phyloP scores from a whole-genome alignment of 2,329 filamentous ascomycete genomes.

The Botrytis hyacinthi region DNA sequence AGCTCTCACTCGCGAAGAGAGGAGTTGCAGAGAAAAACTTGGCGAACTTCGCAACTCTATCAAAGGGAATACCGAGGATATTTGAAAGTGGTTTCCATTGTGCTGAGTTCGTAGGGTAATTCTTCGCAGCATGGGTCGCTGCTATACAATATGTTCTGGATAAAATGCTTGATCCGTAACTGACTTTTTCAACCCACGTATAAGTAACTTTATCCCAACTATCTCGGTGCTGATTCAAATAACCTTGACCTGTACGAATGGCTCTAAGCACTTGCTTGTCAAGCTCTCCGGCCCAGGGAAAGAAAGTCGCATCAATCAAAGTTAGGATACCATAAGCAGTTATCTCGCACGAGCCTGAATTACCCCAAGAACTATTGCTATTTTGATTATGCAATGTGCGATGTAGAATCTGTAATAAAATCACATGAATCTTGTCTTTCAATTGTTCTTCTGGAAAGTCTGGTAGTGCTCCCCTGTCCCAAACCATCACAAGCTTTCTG shows the following conservation, averaged over 20 bases:
- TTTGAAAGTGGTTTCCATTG: neutral
- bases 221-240: neutral
- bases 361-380: constrained; percentile 2
- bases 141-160: constrained; percentile 7
- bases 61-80: neutral
- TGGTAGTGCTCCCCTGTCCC: neutral
- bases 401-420: neutral
- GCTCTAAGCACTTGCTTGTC: neutral
- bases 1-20: neutral
- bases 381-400: neutral
- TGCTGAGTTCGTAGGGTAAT: neutral
- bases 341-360: neutral
- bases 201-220: neutral
- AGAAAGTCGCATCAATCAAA: neutral
- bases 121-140: neutral
- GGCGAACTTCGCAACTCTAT: neutral
- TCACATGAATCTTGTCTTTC: neutral
- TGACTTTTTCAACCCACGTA: constrained; percentile 7
- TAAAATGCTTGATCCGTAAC: constrained; percentile 2
- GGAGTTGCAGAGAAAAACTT: constrained; percentile 3
- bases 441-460: neutral
- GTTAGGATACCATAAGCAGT: constrained; percentile 2
- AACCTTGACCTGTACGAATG: neutral
- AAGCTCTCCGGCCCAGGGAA: neutral
- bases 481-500: neutral